These are phyloP conservation scores for Glutinoglossum americanum DNA, from an alignment of 495 filamentous ascomycete species.

Conservation along the genomic window DNA sequence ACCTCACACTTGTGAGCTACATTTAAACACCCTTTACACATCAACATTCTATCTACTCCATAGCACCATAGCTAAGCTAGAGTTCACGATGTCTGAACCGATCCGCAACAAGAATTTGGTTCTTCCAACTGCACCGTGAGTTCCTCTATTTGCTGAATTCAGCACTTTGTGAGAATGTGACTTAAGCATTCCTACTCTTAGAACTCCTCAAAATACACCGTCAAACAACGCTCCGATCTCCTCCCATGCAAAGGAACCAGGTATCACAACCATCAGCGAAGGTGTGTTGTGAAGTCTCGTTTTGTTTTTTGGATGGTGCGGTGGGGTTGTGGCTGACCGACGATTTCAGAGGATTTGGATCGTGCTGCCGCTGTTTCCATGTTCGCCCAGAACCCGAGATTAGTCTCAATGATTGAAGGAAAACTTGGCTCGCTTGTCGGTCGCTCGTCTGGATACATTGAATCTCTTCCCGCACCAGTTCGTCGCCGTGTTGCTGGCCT, in stretches of 20 bases:
- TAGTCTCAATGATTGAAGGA: conserved; percentile 92
- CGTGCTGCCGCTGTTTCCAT: conserved; percentile 69
- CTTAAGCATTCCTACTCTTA: conserved; percentile 18
- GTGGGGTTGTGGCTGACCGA: not conserved
- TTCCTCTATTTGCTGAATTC: conserved; percentile 11
- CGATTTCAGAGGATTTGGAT: conserved; percentile 59
- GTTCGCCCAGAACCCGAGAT: conserved; percentile 79
- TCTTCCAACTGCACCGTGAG: conserved; percentile 65
- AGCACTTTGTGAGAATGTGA: conserved; percentile 11
- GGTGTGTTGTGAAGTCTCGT: conserved; percentile 31
- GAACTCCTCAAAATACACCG: conserved; percentile 92
- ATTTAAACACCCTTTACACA: not conserved
- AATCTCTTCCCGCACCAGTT: conserved; percentile 72
- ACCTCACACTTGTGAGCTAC: not conserved
- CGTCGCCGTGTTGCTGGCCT: conserved; percentile 84
- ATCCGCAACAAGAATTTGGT: conserved; percentile 80
- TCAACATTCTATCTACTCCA: not conserved
- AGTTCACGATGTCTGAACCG: conserved; percentile 57
- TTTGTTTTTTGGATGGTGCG: not conserved
- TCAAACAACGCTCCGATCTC: conserved; percentile 89
- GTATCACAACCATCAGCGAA: conserved; percentile 90
- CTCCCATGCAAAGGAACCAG: conserved; percentile 89
- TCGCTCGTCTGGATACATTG: conserved; percentile 90
- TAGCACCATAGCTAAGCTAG: not conserved
- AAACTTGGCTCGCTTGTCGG: conserved; percentile 87